These are phyloP conservation scores for Polyporus tsugae DNA, from an alignment of 1,284 basidiomycete species.

Conservation along the genomic window DNA sequence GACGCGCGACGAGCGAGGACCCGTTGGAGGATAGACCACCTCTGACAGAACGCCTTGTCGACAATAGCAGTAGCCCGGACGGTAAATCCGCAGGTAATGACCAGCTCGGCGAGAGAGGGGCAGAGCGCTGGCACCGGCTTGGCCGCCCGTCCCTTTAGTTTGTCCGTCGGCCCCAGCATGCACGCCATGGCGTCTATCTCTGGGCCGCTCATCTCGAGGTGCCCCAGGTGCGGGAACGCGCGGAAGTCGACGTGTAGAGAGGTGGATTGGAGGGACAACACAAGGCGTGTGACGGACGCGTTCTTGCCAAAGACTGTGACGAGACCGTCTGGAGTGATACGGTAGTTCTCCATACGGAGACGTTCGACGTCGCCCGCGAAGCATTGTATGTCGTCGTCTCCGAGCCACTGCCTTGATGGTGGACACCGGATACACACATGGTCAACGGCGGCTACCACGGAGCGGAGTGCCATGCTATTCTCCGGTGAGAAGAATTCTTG, in stretches of 20 bases:
- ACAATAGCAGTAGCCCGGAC: background rate
- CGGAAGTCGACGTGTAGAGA: background rate
- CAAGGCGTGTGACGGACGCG: background rate
- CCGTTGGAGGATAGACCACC: background rate
- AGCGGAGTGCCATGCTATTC: background rate
- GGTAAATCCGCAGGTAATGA: background rate
- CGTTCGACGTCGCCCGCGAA: background rate
- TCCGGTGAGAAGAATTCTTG: background rate
- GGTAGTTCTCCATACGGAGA: background rate
- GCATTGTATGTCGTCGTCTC: background rate
- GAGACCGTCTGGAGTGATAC: background rate
- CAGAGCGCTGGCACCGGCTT: background rate
- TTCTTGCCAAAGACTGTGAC: background rate
- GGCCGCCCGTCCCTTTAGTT: background rate
- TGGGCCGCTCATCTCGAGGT: background rate
- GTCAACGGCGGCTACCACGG: background rate
- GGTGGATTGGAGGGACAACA: background rate
- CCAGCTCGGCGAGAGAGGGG: background rate
- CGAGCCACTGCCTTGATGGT: background rate
- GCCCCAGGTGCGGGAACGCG: conserved; percentile 1
- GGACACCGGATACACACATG: background rate
- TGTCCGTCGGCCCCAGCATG: background rate
- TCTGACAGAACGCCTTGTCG: too few species aligned
- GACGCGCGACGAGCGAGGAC: background rate
- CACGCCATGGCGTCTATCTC: background rate